Evolutionary conservation across 1,139 yeast species (phyloP).

Genomic region (Williopsis jadinii): DNA sequence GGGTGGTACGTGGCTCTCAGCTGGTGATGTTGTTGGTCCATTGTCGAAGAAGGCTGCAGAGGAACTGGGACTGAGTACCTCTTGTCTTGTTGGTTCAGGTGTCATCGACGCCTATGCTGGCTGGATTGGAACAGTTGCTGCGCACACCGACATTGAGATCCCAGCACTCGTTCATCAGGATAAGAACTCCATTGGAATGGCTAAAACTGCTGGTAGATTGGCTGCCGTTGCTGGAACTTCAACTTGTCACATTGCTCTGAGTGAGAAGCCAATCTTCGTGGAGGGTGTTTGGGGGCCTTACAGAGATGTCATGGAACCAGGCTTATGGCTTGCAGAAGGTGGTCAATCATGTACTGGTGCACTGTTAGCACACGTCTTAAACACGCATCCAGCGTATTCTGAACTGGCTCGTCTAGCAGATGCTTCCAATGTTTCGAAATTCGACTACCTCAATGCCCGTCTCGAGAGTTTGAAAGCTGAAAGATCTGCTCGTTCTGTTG

Average conservation of each 20-base stretch:
- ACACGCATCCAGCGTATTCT: conserved; percentile 81
- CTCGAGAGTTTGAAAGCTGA: conserved; percentile 62
- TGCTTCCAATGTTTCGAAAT: conserved; percentile 63
- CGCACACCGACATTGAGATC: conserved; percentile 91
- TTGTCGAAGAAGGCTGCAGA: conserved; percentile 64
- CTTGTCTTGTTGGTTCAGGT: conserved; percentile 86
- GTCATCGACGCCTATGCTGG: conserved; percentile 98
- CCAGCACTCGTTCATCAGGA: conserved; percentile 97
- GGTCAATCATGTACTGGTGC: conserved; percentile 98
- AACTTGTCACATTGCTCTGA: conserved; percentile 89
- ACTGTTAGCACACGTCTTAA: conserved; percentile 79
- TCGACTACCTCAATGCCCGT: conserved; percentile 72
- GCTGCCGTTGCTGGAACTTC: conserved; percentile 99
- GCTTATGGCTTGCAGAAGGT: conserved; percentile 96
- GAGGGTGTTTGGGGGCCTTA: conserved; percentile 99
- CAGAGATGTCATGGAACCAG: conserved; percentile 82
- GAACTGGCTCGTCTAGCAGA: conserved; percentile 60
- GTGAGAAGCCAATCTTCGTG: conserved; percentile 80
- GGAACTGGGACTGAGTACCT: conserved; percentile 73
- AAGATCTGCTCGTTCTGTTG: conserved; percentile 59
- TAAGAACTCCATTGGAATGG: conserved; percentile 44
- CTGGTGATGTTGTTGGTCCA: conserved; percentile 84
- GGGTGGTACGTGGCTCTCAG: conserved; percentile 69
- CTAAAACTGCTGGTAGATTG: conserved; percentile 69
- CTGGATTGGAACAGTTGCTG: conserved; percentile 98